Evolutionary conservation across 2,329 filamentous ascomycete species (phyloP).

Genomic region (Cercospora beticola): DNA sequence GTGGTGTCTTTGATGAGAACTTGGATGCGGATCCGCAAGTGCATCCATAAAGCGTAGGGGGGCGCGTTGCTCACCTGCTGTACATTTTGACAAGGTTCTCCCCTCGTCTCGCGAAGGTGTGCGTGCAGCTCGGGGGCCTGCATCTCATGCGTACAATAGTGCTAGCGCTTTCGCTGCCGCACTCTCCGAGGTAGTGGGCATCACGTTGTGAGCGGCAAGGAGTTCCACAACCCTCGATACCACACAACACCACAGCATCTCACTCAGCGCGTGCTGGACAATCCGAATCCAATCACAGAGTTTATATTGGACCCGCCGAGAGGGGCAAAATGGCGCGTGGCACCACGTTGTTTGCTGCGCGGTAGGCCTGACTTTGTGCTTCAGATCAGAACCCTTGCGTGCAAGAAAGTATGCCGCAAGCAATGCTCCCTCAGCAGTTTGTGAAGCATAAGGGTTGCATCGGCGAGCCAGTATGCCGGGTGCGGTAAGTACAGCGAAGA

Average conservation of each 20-base stretch:
- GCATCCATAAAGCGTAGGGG: background rate
- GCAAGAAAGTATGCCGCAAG: background rate
- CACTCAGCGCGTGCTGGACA: background rate
- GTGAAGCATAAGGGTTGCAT: background rate
- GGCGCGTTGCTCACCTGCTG: background rate
- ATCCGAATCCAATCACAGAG: background rate
- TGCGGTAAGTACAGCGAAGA: background rate
- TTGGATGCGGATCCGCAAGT: background rate
- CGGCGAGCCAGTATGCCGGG: background rate
- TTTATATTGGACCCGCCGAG: background rate
- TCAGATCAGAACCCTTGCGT: background rate
- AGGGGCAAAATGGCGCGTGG: constrained; percentile 2
- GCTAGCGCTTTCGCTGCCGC: background rate
- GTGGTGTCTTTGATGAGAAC: background rate
- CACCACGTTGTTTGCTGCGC: constrained; percentile 14
- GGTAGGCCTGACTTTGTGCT: constrained; percentile 1
- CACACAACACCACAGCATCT: background rate
- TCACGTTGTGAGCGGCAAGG: background rate
- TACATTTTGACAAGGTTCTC: background rate
- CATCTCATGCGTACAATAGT: background rate
- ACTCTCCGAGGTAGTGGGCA: background rate
- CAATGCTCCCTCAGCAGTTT: background rate
- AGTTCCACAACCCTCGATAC: background rate
- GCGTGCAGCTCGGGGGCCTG: background rate
- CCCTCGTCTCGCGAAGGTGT: background rate